phyloP scores from a whole-genome alignment of 345 rosid species.

The Balakata baccata region DNA sequence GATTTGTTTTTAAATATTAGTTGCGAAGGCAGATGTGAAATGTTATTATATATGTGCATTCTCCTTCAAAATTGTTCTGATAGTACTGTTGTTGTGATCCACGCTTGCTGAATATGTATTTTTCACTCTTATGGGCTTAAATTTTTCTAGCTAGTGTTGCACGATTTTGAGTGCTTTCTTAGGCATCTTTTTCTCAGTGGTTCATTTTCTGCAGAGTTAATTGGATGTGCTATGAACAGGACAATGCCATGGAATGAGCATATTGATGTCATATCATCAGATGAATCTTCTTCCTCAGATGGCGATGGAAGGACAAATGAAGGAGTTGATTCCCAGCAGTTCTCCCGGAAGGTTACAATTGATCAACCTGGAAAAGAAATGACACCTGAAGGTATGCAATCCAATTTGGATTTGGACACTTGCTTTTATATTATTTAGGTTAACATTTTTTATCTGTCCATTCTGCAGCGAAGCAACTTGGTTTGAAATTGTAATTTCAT shows the following conservation, averaged over 20 bases:
- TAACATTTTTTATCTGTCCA: neutral
- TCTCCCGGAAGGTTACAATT: slow-evolving; percentile 8
- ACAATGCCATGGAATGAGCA: slow-evolving; percentile 42
- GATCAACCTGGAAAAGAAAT: slow-evolving; percentile 29
- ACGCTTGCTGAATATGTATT: neutral
- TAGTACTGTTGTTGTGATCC: neutral
- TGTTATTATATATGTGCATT: neutral
- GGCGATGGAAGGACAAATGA: slow-evolving; percentile 37
- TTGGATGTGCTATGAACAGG: slow-evolving; percentile 44
- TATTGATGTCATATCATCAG: slow-evolving; percentile 56
- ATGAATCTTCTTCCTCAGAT: slow-evolving; percentile 51
- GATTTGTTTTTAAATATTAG: neutral
- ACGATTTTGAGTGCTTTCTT: neutral
- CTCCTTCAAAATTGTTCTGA: neutral
- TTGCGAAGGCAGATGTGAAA: neutral
- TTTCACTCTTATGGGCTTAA: neutral
- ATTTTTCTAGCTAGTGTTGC: neutral
- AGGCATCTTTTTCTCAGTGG: neutral
- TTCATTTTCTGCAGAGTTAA: slow-evolving; percentile 3
- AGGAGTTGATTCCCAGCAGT: slow-evolving; percentile 18
- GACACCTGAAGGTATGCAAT: slow-evolving; percentile 44
- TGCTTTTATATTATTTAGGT: neutral
- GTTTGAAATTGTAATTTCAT: too few relatives aligned
- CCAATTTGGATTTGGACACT: neutral
- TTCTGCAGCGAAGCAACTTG: neutral